A percentile compares a stretch with the other conserved stretches of the same genome.
These are phyloP conservation scores for Eimeria brunetti DNA, from an alignment of 169 alveolate genomes.

Conservation along the genomic window DNA sequence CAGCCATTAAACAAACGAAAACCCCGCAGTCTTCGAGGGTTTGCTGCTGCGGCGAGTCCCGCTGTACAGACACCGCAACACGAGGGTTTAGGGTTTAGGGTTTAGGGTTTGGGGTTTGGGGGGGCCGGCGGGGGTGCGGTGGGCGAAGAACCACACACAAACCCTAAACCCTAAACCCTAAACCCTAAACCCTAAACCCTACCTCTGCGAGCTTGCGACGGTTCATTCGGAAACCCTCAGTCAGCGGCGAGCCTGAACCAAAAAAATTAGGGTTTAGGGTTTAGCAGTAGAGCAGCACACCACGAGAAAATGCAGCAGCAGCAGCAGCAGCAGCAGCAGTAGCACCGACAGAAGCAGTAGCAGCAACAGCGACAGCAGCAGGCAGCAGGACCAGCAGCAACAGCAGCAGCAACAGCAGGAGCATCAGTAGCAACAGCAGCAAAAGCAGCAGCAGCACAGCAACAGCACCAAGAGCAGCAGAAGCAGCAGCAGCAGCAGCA, in stretches of 20 bases:
- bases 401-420: background rate
- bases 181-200: slow-evolving; percentile 16
- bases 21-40: slow-evolving; percentile 47
- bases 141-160: background rate
- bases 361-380: background rate
- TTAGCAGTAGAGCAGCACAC: background rate
- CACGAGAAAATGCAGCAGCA: background rate
- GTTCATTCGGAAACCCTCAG: background rate
- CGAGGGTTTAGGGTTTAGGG: background rate
- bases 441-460: background rate
- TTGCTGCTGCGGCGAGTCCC: slow-evolving; percentile 29
- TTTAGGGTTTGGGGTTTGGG: background rate
- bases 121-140: background rate
- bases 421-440: background rate
- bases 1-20: slow-evolving; percentile 24
- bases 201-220: background rate
- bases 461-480: no score
- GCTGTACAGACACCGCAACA: background rate
- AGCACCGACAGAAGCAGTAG: background rate
- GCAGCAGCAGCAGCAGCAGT: background rate
- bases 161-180: background rate
- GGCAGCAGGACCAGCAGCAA: background rate
- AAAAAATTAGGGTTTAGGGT: no score
- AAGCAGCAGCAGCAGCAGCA: no score
- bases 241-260: background rate